phyloP scores from a whole-genome alignment of 2,329 filamentous ascomycete species.

The Fusarium ambrosium region DNA sequence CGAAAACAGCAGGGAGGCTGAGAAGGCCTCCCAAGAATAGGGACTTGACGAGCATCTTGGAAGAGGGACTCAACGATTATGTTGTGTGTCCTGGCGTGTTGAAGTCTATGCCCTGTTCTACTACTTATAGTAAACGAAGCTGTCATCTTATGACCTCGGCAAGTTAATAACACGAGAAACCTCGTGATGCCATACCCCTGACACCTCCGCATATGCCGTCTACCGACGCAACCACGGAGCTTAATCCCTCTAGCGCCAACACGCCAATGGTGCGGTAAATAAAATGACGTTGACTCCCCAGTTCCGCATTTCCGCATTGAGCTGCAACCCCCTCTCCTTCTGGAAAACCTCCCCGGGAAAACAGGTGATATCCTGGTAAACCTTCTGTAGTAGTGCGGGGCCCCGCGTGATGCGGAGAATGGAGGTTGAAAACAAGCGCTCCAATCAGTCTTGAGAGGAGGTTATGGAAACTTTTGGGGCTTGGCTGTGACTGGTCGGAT shows the following conservation, averaged over 20 bases:
- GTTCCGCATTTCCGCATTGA: background rate
- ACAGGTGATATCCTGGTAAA: background rate
- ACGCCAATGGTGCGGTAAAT: conserved; percentile 2
- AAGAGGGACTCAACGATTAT: background rate
- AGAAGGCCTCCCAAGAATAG: conserved; percentile 34
- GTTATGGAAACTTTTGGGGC: background rate
- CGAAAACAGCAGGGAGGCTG: conserved; percentile 31
- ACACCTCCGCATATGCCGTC: background rate
- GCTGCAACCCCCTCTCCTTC: background rate
- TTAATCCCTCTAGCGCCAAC: background rate
- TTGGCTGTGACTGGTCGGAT: background rate
- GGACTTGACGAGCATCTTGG: conserved; percentile 28
- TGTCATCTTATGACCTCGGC: background rate
- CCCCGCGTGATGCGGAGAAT: background rate
- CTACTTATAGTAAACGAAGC: background rate
- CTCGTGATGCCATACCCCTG: background rate
- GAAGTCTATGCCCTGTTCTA: background rate
- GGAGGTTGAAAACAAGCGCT: background rate
- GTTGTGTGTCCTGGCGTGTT: background rate
- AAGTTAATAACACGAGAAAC: background rate
- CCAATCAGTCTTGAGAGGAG: background rate
- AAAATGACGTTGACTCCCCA: background rate
- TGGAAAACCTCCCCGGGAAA: background rate
- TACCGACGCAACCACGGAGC: background rate
- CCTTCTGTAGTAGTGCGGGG: background rate